These are phyloP conservation scores for Moelleriella libera DNA, from an alignment of 2,329 filamentous ascomycete genomes.

Conservation along the genomic window DNA sequence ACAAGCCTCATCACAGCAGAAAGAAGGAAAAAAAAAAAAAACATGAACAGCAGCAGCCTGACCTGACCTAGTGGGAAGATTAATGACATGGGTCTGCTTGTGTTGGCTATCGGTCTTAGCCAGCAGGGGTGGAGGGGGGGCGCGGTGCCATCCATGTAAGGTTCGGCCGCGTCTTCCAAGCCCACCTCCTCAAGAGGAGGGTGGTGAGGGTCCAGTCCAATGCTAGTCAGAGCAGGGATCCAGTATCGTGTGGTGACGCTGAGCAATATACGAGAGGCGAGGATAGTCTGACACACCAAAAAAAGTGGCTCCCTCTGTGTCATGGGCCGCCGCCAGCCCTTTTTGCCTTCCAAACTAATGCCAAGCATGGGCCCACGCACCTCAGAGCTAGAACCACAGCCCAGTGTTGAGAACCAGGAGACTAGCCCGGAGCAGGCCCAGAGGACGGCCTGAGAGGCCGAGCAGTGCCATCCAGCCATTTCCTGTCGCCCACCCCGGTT, in stretches of 20 bases:
- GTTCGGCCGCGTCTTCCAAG: constrained; percentile 14
- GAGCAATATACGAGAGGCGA: constrained; percentile 35
- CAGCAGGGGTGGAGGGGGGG: constrained; percentile 11
- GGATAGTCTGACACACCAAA: constrained; percentile 35
- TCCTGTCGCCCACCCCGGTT: background rate
- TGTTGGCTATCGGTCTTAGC: constrained; percentile 16
- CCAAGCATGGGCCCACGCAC: constrained; percentile 7
- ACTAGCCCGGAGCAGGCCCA: too few species aligned
- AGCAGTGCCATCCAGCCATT: background rate
- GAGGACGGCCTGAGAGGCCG: background rate
- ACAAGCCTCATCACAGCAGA: constrained; percentile 14
- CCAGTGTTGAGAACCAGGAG: background rate
- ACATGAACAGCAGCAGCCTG: constrained; percentile 9
- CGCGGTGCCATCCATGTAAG: constrained; percentile 8
- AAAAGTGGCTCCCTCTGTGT: constrained; percentile 23
- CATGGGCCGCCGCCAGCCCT: constrained; percentile 8
- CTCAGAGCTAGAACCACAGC: background rate
- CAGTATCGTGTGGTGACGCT: constrained; percentile 24
- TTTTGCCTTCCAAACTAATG: constrained; percentile 14
- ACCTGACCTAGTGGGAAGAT: constrained; percentile 12
- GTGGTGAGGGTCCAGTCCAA: constrained; percentile 4
- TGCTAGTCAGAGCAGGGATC: constrained; percentile 16
- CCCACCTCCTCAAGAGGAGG: constrained; percentile 1
- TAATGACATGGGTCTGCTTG: constrained; percentile 16
- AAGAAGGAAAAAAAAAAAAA: background rate